Evolutionary conservation across 2,329 filamentous ascomycete species (phyloP).

Genomic region (Monilinia fructicola): DNA sequence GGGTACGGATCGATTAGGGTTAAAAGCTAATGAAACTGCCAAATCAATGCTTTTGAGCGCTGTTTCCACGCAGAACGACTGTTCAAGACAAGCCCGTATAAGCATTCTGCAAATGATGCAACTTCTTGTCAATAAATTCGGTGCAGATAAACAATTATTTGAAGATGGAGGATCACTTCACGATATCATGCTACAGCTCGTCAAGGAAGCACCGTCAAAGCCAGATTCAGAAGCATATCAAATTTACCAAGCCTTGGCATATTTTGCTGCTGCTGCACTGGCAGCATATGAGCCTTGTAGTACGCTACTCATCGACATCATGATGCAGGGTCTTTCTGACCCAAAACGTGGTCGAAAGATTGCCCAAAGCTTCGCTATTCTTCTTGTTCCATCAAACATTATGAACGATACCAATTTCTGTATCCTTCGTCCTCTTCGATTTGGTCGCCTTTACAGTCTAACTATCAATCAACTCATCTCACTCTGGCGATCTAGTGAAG

Average conservation of each 20-base stretch:
- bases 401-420: slow-evolving; percentile 38
- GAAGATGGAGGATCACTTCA: slow-evolving; percentile 23
- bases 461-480: slow-evolving; percentile 27
- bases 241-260: slow-evolving; percentile 35
- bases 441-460: slow-evolving; percentile 31
- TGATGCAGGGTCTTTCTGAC: slow-evolving; percentile 32
- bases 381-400: slow-evolving; percentile 35
- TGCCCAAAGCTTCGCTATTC: slow-evolving; percentile 36
- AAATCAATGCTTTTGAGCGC: slow-evolving; percentile 33
- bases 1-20: slow-evolving; percentile 24
- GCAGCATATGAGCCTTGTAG: slow-evolving; percentile 30
- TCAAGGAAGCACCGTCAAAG: slow-evolving; percentile 18
- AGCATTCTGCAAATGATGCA: slow-evolving; percentile 36
- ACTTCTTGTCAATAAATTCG: slow-evolving; percentile 39
- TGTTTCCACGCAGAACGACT: slow-evolving; percentile 22
- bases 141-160: slow-evolving; percentile 26
- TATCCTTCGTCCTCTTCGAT: slow-evolving; percentile 34
- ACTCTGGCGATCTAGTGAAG: slow-evolving; percentile 26
- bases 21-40: slow-evolving; percentile 31
- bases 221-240: slow-evolving; percentile 25
- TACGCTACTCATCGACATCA: slow-evolving; percentile 29
- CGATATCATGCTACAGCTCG: slow-evolving; percentile 27
- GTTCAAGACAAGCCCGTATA: slow-evolving; percentile 27
- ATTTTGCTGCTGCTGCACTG: slow-evolving; percentile 36
- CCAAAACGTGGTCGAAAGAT: slow-evolving; percentile 29